Base-by-base conservation (phyloP, 1,284 basidiomycete genomes). In the Irpex lacteus region DNA sequence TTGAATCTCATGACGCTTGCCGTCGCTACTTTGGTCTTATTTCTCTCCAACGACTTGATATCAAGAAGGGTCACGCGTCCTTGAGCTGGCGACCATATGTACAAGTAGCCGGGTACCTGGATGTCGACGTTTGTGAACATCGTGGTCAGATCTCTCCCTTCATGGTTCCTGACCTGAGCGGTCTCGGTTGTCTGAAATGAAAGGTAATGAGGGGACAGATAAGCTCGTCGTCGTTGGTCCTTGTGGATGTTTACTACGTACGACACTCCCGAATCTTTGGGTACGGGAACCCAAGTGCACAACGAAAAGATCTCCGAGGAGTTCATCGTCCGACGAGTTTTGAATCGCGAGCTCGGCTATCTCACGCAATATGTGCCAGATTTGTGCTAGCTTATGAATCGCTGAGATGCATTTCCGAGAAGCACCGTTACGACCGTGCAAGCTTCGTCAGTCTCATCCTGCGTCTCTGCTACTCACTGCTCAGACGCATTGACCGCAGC, bases 341-440 rank as follows among this genome's bases (percentile, higher is more conserved):
- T 52, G 50, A n/a, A 52, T 19, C 18, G 50, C 50, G 40, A 52
- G 13, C 18, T 36, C 54, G 54, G 54, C 34, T 34, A 56, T 56
- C 54, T 56, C 54, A 26, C 34, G 13, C 15, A 19, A n/a, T 53
- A 9, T 53, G n/a, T 9, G 52, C 52, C 52, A 19, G 54, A 8
- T 56, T 56, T 56, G 54, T n/a, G 15, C n/a, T 47, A 47, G 44
- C 50, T 13, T 52, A 13, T 56, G 54, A 56, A 56, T 34, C 54
- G 54, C 34, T 56, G 32, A 56, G 54, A 56, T 53, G n/a, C 21
- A 49, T 34, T 32, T 26, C 47, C 59, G 50, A 52, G 50, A 52
- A 57, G 26, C 26, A 26, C 26, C 26, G 26, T 26, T 4, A 26
- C 26, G 26, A 26, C 26, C 26, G 26, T 26, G 26, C 26, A 26